Evolutionary conservation across 768 basidiomycete genomes (phyloP), one percentile per base, ranked within the genome.

Genomic region (Suillus lakei): DNA sequence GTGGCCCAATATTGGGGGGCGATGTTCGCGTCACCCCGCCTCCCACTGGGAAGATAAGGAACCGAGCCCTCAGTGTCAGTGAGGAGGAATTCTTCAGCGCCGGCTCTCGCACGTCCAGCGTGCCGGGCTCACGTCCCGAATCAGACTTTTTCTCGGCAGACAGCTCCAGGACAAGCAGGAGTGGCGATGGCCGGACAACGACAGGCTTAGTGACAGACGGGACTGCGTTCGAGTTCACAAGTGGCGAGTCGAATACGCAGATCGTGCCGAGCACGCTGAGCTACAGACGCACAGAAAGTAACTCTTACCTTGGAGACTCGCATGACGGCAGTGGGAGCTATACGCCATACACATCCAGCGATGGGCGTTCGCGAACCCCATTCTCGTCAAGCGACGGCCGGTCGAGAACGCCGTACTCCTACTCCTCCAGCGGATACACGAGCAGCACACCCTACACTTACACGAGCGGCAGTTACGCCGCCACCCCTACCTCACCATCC

Each of bases 221-320:
- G 65, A 79, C 81, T 0, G 72, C 75, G 1, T 65, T 83, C 32
- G 80, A 78, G 32, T 69, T 81, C 61, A 74, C 75, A 4, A 79
- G 80, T 0, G 80, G 79, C 43, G 67, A 66, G 41, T 77, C 80
- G 15, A 81, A 77, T 12, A 88, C 86, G 0, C 78, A 84, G 36
- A 73, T 84, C 30, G 74, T 81, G 4, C 71, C 86, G 0, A 87
- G 88, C 0, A 84, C 86, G 3, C 70, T 87, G 38, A 85, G 86
- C 0, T 84, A 83, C 61, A 76, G 85, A 8, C 77, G 85, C 13
- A 81, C 85, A 10, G 81, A 83, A 23, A 85, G 86, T 16, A 83
- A 82, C 2, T 89, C 89, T 1, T 82, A 85, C 61, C 75, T 88
- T 8, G 85, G 86, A 2, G 86, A 87, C 66, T 87, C 87, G 8